Base-by-base conservation (phyloP, 2,329 filamentous ascomycete species). In the Fusarium xyrophilum region DNA sequence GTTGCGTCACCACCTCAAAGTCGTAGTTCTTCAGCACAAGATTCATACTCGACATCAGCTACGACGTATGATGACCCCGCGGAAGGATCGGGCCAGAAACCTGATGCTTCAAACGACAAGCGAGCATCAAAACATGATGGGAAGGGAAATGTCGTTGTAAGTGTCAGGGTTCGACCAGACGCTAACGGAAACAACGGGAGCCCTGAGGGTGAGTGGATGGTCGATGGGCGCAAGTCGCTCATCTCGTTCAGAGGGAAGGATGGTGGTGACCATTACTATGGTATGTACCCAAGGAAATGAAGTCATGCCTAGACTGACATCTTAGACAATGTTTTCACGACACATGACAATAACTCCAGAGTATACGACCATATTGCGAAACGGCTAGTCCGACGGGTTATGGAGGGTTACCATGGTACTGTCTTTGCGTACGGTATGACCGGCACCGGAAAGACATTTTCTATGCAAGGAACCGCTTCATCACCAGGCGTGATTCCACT, bases 401-500 rank as follows among this genome's bases (percentile, higher is more conserved):
- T 99, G 96, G 96, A 99, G 82, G 96, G 96, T 42, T 99, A 98
- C 78, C 95, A 98, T 75, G 96, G 95, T 62, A 99, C 96, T 2
- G 96, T 99, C 27, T 98, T 99, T 78, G 95, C 95, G 21, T 99
- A 99, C 78, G 96, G 96, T 76, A 98, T 98, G 94, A 99, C 96
- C 7, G 96, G 96, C 66, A 98, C 96, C 1, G 96, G 96, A 72
- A 99, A 99, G 82, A 99, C 96, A 1, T 99, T 98, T 78, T 98
- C 95, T 39, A 99, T 99, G 96, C 96, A 99, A 82, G 96, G 96
- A 73, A 99, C 96, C 14, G 93, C 94, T 46, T 93, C 92, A 5
- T 97, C 93, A 39, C 96, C 96, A 2, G 96, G 96, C 81, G 96
- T 99, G 30, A 99, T 99, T 58, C 96, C 96, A 10, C 84, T 98